phyloP scores from a whole-genome alignment of 164 flowering plant genomes.

The Sedum album region DNA sequence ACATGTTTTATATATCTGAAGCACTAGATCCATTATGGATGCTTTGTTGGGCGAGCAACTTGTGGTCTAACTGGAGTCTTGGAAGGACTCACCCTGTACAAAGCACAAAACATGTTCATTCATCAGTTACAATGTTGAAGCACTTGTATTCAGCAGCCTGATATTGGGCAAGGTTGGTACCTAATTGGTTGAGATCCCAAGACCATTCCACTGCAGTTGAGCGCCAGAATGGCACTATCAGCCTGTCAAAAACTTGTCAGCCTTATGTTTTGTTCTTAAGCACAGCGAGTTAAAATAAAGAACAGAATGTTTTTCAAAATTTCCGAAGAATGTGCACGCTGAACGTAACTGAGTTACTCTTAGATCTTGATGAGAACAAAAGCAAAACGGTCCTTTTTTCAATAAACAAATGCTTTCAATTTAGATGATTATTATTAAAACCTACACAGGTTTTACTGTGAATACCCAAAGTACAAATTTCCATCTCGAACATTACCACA shows the following conservation, averaged over 20 bases:
- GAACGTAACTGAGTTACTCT: background rate
- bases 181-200: too few species aligned
- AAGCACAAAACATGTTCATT: background rate
- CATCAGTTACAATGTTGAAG: background rate
- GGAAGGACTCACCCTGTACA: slow-evolving; percentile 64
- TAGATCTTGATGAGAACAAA: background rate
- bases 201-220: too few species aligned
- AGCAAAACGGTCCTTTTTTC: background rate
- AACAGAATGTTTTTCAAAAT: background rate
- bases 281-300: background rate
- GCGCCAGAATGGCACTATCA: too few species aligned
- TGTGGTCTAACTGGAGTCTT: slow-evolving; percentile 67
- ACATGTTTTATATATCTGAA: background rate
- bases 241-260: slow-evolving; percentile 32
- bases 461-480: background rate
- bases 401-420: background rate
- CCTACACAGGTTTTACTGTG: background rate
- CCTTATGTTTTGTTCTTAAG: background rate
- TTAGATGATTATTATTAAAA: too few species aligned
- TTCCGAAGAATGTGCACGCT: background rate
- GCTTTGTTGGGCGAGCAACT: slow-evolving; percentile 26
- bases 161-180: slow-evolving; percentile 14
- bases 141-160: background rate
- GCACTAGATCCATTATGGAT: slow-evolving; percentile 6
- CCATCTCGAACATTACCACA: background rate